phyloP scores from a whole-genome alignment of 129 eudicot genomes.

The Tagetes erecta region DNA sequence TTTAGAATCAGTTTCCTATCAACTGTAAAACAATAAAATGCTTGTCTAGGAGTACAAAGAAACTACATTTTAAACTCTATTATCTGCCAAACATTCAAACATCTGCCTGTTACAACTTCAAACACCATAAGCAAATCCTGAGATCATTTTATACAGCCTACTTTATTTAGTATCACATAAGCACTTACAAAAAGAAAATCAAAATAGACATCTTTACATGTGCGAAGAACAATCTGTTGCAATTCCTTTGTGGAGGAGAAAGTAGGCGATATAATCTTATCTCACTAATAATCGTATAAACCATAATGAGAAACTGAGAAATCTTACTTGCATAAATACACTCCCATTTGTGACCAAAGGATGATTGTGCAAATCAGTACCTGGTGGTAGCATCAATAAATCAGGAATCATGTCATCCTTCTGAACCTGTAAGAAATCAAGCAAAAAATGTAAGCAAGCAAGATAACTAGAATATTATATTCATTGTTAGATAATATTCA shows the following conservation, averaged over 20 bases:
- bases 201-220: not conserved
- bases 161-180: not conserved
- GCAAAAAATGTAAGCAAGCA: slow-evolving; percentile 21
- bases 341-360: slow-evolving; percentile 71
- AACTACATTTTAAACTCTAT: not conserved
- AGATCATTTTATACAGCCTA: not conserved
- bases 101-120: not conserved
- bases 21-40: not conserved
- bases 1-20: slow-evolving; percentile 3
- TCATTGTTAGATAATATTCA: not conserved
- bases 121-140: not conserved
- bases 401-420: slow-evolving; percentile 85
- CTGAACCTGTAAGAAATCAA: slow-evolving; percentile 51
- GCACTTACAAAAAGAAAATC: not conserved
- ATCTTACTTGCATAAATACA: slow-evolving; percentile 77
- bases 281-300: not conserved
- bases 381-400: slow-evolving; percentile 78
- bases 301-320: slow-evolving; percentile 6
- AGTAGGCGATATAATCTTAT: not conserved
- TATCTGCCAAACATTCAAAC: no score
- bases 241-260: not conserved
- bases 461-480: not conserved
- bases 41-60: not conserved
- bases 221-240: not conserved
- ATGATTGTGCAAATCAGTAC: slow-evolving; percentile 86